Evolutionary conservation across 148 eudicot genomes (phyloP).

Genomic region (Pouteria glomerata): DNA sequence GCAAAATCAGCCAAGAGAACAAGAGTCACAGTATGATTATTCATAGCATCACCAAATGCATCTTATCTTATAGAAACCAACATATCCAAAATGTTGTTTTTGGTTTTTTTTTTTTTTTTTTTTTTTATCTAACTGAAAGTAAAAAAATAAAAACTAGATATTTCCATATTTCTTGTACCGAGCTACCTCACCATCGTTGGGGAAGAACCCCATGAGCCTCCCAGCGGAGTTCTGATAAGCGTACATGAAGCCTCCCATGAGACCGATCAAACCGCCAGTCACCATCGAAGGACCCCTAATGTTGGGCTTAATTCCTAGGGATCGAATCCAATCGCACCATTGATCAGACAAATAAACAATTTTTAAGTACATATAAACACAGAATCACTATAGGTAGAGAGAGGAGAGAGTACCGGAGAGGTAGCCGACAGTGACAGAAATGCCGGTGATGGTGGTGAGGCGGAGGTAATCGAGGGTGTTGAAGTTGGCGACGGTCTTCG

Average conservation of each 20-base stretch:
- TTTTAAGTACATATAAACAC: not conserved
- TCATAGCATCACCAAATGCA: conserved; percentile 5
- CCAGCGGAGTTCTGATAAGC: conserved; percentile 94
- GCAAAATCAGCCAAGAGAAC: not conserved
- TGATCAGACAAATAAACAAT: not conserved
- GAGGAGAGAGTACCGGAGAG: conserved; percentile 3
- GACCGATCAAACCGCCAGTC: conserved; percentile 83
- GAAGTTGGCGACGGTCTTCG: conserved; percentile 83
- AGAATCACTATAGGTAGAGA: not conserved
- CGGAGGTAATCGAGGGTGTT: conserved; percentile 89
- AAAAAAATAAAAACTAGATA: not conserved
- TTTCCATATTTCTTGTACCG: conserved; percentile 46
- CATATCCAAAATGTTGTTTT: not conserved
- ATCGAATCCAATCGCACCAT: not conserved
- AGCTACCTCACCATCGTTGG: conserved; percentile 88
- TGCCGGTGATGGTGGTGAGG: conserved; percentile 78
- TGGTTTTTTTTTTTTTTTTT: not conserved
- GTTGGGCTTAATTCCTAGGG: conserved; percentile 72
- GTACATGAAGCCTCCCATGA: conserved; percentile 94
- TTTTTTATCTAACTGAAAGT: not conserved
- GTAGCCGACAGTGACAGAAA: conserved; percentile 35
- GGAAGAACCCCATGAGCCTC: conserved; percentile 96
- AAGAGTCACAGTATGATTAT: conserved; percentile 4
- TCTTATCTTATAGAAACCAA: conserved; percentile 4
- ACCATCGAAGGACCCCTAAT: conserved; percentile 95